Conservation (phyloP, 352 stramenopile species). For the Elongisporangium undulatum region DNA sequence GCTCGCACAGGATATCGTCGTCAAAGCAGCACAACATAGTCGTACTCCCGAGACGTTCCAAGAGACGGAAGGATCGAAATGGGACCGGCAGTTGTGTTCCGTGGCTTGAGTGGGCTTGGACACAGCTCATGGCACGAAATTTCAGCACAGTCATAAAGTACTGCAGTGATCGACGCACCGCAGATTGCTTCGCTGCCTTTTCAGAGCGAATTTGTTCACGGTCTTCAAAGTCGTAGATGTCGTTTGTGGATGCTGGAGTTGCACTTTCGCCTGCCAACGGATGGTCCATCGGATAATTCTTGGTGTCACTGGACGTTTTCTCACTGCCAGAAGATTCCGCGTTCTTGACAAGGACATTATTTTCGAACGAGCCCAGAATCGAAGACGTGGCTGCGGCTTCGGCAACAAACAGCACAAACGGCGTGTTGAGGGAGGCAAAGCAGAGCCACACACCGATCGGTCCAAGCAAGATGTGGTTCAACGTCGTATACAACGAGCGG, state of each 20-base stretch:
- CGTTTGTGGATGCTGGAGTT: slow-evolving; percentile 27
- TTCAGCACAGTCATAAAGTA: slow-evolving; percentile 70
- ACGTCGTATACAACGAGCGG: slow-evolving; percentile 55
- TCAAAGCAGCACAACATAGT: slow-evolving; percentile 89
- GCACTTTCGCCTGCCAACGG: slow-evolving; percentile 6
- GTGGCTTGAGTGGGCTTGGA: slow-evolving; percentile 42
- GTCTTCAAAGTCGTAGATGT: slow-evolving; percentile 83
- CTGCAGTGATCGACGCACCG: slow-evolving; percentile 58
- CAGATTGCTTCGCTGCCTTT: slow-evolving; percentile 57
- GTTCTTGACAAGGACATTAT: slow-evolving; percentile 36
- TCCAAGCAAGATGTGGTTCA: slow-evolving; percentile 66
- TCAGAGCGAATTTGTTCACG: slow-evolving; percentile 73
- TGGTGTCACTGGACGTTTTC: slow-evolving; percentile 3
- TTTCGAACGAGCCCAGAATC: slow-evolving; percentile 74
- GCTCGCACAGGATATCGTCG: slow-evolving; percentile 82
- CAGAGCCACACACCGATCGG: slow-evolving; percentile 82
- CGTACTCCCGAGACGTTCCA: slow-evolving; percentile 77
- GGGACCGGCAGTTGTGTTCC: slow-evolving; percentile 43
- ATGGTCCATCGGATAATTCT: background rate
- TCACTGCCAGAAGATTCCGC: slow-evolving; percentile 5
- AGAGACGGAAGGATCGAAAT: slow-evolving; percentile 70
- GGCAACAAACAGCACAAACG: slow-evolving; percentile 71
- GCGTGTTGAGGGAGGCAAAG: slow-evolving; percentile 81
- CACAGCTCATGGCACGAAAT: slow-evolving; percentile 56
- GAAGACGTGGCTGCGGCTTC: slow-evolving; percentile 69